Base-by-base conservation (phyloP, 1,284 basidiomycete genomes). In the Garcileccinum viscosum region DNA sequence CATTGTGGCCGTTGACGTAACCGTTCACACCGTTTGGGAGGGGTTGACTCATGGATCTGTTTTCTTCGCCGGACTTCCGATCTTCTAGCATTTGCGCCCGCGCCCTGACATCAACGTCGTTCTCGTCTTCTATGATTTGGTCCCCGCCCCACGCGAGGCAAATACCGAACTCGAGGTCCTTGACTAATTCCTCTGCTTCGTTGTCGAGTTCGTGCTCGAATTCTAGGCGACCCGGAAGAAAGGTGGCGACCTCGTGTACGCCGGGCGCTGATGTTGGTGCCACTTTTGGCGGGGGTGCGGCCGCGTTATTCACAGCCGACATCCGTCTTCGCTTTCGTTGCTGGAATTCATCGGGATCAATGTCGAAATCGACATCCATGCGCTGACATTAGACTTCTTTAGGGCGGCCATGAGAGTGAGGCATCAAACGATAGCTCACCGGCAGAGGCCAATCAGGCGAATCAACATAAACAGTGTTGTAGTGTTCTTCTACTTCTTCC, bases 151-250 rank as follows among this genome's bases (percentile, higher is more conserved):
- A 98, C 61, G 91, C 87, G 47, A 90, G 86, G 69, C 96, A 95
- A 14, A 95, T 84, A 3, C 96, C 97, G 76, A 99, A 99, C 79
- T 99, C 97, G 73, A 99, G 87, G 78, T 99, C 96, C 82, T 99
- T 99, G 73, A 99, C 93, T 2, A 96, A 83, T 77, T 97, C 92
- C 78, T 99, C 97, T 0, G 97, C 97, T 44, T 99, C 96, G 78
- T 98, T 97, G 78, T 99, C 97, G 24, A 96, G 84, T 82, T 99
- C 98, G 74, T 96, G 94, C 80, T 99, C 98, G 79, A 99, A 99
- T 80, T 99, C 97, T 63, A 99, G 87, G 59, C 98, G 92, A 24
- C 97, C 97, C 9, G 97, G 97, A 82, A 99, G 94, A 83, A 94
- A 99, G 0, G 94, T 95, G 15, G 91, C 91, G 56, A 99, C 88